A percentile compares a stretch with the other conserved stretches of the same genome.
Evolutionary conservation across 108 stramenopile genomes (phyloP).

Genomic region (Cylindrotheca closterium): DNA sequence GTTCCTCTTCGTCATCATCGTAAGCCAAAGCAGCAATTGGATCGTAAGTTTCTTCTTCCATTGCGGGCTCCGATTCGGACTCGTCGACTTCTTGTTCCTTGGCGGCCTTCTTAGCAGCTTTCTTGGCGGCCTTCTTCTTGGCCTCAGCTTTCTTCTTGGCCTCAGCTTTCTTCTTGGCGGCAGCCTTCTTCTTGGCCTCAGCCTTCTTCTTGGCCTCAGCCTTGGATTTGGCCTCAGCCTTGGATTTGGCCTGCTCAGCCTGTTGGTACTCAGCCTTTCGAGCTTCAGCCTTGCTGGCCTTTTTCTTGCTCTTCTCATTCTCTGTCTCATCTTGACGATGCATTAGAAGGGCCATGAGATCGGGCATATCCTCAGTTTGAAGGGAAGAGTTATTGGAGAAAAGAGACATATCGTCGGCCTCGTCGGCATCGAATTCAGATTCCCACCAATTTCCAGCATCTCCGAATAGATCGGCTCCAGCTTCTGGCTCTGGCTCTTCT

Average conservation of each 20-base stretch:
- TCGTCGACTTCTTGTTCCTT: background rate
- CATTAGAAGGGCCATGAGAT: slow-evolving; percentile 37
- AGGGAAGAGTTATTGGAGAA: slow-evolving; percentile 20
- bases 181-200: background rate
- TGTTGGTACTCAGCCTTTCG: background rate
- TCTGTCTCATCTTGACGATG: slow-evolving; percentile 32
- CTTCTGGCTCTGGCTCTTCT: slow-evolving; percentile 3
- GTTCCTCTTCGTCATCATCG: background rate
- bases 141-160: no score
- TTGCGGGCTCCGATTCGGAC: background rate
- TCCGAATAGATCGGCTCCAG: slow-evolving; percentile 15
- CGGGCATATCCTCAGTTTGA: slow-evolving; percentile 31
- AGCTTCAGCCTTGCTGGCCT: background rate
- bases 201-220: background rate
- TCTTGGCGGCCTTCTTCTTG: background rate
- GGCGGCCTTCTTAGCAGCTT: background rate
- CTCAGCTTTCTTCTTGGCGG: background rate
- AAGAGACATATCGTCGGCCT: slow-evolving; percentile 20
- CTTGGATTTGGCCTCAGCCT: background rate
- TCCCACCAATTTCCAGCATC: slow-evolving; percentile 40
- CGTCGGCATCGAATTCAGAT: slow-evolving; percentile 11
- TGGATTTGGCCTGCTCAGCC: background rate
- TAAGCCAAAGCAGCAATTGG: background rate
- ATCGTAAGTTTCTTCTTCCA: slow-evolving; percentile 16
- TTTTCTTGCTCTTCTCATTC: slow-evolving; percentile 1